Conservation (phyloP, 2,329 filamentous ascomycete species). For the Thermochaetoides dissita region DNA sequence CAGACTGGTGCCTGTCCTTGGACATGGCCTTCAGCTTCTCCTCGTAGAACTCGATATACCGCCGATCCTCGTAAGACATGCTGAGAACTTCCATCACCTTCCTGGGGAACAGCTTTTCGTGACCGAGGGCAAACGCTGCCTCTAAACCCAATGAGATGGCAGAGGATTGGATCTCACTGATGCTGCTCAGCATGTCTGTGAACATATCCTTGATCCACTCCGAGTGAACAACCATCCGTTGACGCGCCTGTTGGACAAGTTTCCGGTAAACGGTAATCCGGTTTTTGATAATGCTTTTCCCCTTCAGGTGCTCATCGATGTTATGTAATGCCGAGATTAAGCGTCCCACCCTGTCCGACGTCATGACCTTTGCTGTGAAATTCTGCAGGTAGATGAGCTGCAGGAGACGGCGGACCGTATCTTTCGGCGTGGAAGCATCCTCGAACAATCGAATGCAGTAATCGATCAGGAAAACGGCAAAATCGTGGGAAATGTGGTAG, state of each 20-base stretch:
- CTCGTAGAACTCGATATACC: constrained; percentile 56
- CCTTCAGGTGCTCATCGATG: constrained; percentile 59
- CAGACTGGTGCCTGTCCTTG: constrained; percentile 44
- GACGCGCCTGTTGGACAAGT: constrained; percentile 56
- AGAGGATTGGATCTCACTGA: constrained; percentile 61
- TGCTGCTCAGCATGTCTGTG: constrained; percentile 62
- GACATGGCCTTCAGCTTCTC: constrained; percentile 55
- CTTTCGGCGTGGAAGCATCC: constrained; percentile 56
- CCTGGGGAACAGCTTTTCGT: constrained; percentile 52
- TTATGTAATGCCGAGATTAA: constrained; percentile 57
- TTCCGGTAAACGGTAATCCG: constrained; percentile 68
- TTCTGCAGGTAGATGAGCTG: constrained; percentile 68
- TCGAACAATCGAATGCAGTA: constrained; percentile 63
- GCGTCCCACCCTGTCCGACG: constrained; percentile 51
- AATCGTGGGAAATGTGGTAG: constrained; percentile 59
- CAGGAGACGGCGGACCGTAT: constrained; percentile 65
- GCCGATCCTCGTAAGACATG: constrained; percentile 41
- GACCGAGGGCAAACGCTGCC: constrained; percentile 54
- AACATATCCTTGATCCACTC: constrained; percentile 78
- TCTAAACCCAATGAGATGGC: constrained; percentile 64
- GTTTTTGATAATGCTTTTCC: constrained; percentile 67
- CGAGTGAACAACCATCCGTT: constrained; percentile 54
- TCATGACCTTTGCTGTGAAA: constrained; percentile 64
- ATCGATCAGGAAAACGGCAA: constrained; percentile 66
- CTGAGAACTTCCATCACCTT: constrained; percentile 52